Evolutionary conservation across 2,329 filamentous ascomycete genomes (phyloP).

Genomic region (Ceratocystis variospora): DNA sequence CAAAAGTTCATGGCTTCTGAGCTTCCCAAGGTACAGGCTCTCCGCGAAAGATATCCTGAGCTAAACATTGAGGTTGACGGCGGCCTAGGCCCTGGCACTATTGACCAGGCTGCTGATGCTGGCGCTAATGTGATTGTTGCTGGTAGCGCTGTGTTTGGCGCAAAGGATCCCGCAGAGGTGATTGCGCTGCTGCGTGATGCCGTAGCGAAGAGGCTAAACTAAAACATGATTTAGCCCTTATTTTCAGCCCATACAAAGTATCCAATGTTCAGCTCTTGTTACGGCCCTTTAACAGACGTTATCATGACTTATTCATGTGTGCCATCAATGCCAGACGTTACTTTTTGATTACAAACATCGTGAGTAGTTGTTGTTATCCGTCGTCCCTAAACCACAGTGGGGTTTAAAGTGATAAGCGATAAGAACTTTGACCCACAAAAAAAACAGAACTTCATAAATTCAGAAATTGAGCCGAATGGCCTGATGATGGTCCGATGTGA

Average conservation of each 20-base stretch:
- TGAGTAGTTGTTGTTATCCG: not conserved
- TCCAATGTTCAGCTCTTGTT: too few species aligned
- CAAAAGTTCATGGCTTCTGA: conserved; percentile 98
- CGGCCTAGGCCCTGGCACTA: conserved; percentile 73
- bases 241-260: too few species aligned
- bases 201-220: conserved; percentile 46
- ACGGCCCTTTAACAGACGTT: not conserved
- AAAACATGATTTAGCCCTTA: not conserved
- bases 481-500: conserved; percentile 11
- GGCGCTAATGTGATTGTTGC: conserved; percentile 97
- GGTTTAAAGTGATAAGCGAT: conserved; percentile 11
- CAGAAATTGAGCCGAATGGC: conserved; percentile 12
- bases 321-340: conserved; percentile 27
- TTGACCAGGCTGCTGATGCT: conserved; percentile 85
- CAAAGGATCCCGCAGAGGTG: conserved; percentile 73
- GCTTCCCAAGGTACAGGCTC: conserved; percentile 78
- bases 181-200: conserved; percentile 68
- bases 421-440: conserved; percentile 18
- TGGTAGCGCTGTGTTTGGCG: conserved; percentile 89
- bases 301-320: conserved; percentile 17
- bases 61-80: conserved; percentile 97
- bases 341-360: not conserved
- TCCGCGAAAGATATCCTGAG: conserved; percentile 74
- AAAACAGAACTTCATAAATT: conserved; percentile 8
- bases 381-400: not conserved